A percentile compares a stretch with the other conserved stretches of the same genome.
Evolutionary conservation across 805 yeast species (phyloP).

Genomic region (Starmerella ratchasimensis): DNA sequence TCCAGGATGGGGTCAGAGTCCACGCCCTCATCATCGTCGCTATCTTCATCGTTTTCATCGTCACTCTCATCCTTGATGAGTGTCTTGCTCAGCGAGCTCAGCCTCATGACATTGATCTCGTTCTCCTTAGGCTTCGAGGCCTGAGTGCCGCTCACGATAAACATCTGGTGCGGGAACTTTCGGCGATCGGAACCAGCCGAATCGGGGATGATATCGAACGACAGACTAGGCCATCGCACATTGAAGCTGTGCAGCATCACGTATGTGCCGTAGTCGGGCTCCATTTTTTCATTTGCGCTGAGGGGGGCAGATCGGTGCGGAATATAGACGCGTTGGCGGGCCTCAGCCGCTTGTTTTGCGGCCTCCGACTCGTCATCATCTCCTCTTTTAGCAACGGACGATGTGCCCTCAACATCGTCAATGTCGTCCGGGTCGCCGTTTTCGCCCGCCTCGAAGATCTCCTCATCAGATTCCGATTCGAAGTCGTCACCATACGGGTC

Average conservation of each 20-base stretch:
- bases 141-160: constrained; percentile 85
- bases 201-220: constrained; percentile 82
- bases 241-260: constrained; percentile 92
- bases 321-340: constrained; percentile 39
- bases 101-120: constrained; percentile 70
- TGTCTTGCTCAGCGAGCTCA: constrained; percentile 72
- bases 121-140: constrained; percentile 79
- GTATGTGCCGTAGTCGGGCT: constrained; percentile 91
- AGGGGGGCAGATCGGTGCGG: constrained; percentile 83
- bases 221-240: constrained; percentile 93
- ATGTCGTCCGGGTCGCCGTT: constrained; percentile 79
- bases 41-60: constrained; percentile 50
- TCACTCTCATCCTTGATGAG: constrained; percentile 74
- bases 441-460: constrained; percentile 59
- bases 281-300: constrained; percentile 90
- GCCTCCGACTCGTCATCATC: constrained; percentile 27
- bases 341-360: constrained; percentile 9
- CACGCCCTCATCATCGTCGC: constrained; percentile 61
- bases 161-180: constrained; percentile 74
- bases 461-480: constrained; percentile 76
- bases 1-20: constrained; percentile 76
- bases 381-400: constrained; percentile 29
- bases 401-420: constrained; percentile 33
- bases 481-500: constrained; percentile 62
- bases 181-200: constrained; percentile 76